Conservation (phyloP, 305 asterid species). For the Salvia sclarea region DNA sequence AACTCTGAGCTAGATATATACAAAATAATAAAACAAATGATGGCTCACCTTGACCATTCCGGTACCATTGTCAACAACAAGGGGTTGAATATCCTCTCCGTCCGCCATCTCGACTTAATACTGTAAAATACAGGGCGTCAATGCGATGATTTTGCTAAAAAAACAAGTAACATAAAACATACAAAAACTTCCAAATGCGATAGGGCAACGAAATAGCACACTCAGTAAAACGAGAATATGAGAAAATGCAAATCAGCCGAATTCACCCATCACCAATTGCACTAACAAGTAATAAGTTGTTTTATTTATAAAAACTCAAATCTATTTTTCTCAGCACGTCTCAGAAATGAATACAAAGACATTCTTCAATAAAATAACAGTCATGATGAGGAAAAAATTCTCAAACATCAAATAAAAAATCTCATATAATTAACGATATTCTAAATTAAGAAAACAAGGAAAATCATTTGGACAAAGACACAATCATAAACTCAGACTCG, state of each 20-base stretch:
- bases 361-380: background rate
- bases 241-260: background rate
- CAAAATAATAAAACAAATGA: background rate
- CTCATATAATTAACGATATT: background rate
- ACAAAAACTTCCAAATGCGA: background rate
- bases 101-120: constrained; percentile 46
- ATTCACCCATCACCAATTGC: background rate
- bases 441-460: background rate
- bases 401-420: background rate
- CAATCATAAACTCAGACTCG: background rate
- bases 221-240: background rate
- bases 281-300: background rate
- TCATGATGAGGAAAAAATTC: background rate
- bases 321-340: background rate
- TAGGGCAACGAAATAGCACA: background rate
- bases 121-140: background rate
- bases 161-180: background rate
- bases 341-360: background rate
- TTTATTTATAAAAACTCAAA: background rate
- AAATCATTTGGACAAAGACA: background rate
- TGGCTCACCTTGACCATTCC: constrained; percentile 55
- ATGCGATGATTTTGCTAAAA: background rate
- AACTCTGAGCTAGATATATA: background rate
- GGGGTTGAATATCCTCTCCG: constrained; percentile 51
- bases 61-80: constrained; percentile 57